Conservation (phyloP, 1,284 basidiomycete genomes). For the Microbotryomycetes sp. region DNA sequence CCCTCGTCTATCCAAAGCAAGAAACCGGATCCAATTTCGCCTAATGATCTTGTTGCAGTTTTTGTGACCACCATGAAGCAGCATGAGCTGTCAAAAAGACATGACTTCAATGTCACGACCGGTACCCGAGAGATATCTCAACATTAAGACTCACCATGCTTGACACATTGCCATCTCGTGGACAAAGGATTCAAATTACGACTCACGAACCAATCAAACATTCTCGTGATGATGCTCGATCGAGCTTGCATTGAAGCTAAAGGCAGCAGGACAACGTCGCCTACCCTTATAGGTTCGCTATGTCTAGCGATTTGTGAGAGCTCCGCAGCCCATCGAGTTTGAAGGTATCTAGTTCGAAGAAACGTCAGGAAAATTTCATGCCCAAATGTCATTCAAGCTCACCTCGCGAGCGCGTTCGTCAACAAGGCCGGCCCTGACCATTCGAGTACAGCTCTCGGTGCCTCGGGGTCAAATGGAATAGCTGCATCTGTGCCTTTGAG, state of each 20-base stretch:
- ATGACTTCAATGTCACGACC: not conserved
- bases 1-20: too few relatives aligned
- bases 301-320: slow-evolving; percentile 26
- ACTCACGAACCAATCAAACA: slow-evolving; percentile 9
- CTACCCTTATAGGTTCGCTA: slow-evolving; percentile 24
- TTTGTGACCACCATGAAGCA: slow-evolving; percentile 4
- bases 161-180: not conserved
- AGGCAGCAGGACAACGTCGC: slow-evolving; percentile 31
- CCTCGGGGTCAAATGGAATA: slow-evolving; percentile 26
- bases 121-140: not conserved
- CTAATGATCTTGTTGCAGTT: not conserved
- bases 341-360: slow-evolving; percentile 29
- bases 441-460: slow-evolving; percentile 7
- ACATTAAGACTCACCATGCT: slow-evolving; percentile 5
- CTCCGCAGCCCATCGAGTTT: slow-evolving; percentile 34
- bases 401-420: slow-evolving; percentile 37
- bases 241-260: slow-evolving; percentile 3
- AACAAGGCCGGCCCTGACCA: slow-evolving; percentile 23
- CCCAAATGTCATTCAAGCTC: slow-evolving; percentile 6
- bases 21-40: too few relatives aligned
- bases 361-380: too few relatives aligned
- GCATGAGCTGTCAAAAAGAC: not conserved
- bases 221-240: not conserved
- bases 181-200: slow-evolving; percentile 2
- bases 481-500: slow-evolving; percentile 5